These are phyloP conservation scores for Dipodascopsis tothii DNA, from an alignment of 805 yeast species.

Conservation along the genomic window DNA sequence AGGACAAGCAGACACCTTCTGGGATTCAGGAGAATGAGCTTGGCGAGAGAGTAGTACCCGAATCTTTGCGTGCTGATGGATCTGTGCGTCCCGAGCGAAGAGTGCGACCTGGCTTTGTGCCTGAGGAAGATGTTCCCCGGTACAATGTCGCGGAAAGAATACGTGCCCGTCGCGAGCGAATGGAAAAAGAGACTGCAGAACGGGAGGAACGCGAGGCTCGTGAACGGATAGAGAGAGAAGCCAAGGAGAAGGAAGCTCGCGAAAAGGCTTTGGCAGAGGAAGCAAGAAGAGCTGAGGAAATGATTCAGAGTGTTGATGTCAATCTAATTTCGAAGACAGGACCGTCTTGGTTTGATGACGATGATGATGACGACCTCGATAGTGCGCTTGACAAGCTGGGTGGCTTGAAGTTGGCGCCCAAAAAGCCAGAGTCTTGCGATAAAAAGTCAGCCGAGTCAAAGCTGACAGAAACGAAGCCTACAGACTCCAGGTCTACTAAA, in stretches of 20 bases:
- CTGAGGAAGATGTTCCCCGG: constrained; percentile 27
- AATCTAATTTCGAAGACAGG: not conserved
- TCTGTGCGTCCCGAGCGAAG: constrained; percentile 25
- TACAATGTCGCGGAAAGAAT: constrained; percentile 19
- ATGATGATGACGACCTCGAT: no score
- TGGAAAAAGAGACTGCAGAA: constrained; percentile 6
- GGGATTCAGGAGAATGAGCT: constrained; percentile 11
- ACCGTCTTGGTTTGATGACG: no score
- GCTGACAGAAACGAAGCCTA: no score
- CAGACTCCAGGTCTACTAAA: no score
- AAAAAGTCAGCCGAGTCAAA: no score
- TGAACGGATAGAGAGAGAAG: not conserved
- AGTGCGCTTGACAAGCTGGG: no score
- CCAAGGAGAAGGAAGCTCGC: not conserved
- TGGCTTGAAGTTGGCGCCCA: no score
- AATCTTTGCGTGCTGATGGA: constrained; percentile 29
- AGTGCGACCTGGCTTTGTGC: constrained; percentile 29
- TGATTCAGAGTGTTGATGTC: not conserved
- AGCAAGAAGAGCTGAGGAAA: not conserved
- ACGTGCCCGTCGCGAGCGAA: constrained; percentile 8
- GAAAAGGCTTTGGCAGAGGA: not conserved
- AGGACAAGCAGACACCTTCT: not conserved
- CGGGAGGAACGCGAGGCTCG: not conserved
- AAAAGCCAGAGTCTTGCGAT: no score
- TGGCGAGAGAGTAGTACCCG: constrained; percentile 18